Evolutionary conservation across 2,329 filamentous ascomycete species (phyloP).

Genomic region (Verticillium alfalfae): DNA sequence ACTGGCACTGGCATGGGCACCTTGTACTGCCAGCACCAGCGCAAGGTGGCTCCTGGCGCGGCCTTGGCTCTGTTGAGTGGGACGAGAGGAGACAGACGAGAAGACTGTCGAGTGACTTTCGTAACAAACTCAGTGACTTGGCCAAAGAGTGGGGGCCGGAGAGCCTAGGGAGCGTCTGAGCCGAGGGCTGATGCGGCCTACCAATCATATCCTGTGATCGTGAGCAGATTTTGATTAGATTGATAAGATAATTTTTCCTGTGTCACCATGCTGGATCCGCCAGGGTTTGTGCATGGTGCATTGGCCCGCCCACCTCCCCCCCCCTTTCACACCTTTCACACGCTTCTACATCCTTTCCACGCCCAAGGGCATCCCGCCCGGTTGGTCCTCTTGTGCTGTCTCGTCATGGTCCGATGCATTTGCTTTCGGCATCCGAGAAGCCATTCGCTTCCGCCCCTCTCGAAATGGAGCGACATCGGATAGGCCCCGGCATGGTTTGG

Average conservation of each 20-base stretch:
- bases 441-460: neutral
- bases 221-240: slow-evolving; percentile 28
- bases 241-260: slow-evolving; percentile 35
- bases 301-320: neutral
- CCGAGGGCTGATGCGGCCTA: slow-evolving; percentile 1
- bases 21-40: too few species aligned
- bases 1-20: too few species aligned
- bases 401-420: slow-evolving; percentile 1
- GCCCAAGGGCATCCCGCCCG: neutral
- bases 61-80: neutral
- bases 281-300: neutral
- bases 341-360: neutral
- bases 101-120: neutral
- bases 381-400: neutral
- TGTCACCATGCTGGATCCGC: neutral
- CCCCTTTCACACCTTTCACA: neutral
- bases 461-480: neutral
- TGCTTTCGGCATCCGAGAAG: neutral
- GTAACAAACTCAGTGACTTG: neutral
- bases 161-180: slow-evolving; percentile 1
- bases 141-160: slow-evolving; percentile 1
- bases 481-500: neutral
- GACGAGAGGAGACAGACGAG: neutral
- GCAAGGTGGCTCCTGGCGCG: too few species aligned
- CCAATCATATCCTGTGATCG: neutral